These are phyloP conservation scores for Neospora caninum DNA, from an alignment of 169 alveolate genomes.

Conservation along the genomic window DNA sequence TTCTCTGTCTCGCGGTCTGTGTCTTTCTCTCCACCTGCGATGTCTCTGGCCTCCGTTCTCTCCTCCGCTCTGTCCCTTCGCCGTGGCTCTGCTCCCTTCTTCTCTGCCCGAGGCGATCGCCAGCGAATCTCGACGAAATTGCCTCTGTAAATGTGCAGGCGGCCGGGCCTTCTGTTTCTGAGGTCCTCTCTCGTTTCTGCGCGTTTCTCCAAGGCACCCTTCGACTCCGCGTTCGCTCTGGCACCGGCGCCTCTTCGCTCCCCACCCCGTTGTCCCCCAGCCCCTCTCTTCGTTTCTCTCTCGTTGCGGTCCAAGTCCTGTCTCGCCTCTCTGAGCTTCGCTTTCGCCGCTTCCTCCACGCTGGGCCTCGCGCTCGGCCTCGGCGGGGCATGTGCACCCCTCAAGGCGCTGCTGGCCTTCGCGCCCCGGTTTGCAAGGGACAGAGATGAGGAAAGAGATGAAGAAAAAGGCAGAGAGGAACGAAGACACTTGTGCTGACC, in stretches of 20 bases:
- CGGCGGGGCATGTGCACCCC: not conserved
- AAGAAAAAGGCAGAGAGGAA: not conserved
- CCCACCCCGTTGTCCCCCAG: not conserved
- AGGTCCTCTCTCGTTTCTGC: too few relatives aligned
- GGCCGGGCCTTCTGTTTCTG: too few relatives aligned
- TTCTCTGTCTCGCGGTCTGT: not conserved
- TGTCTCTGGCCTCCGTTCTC: not conserved
- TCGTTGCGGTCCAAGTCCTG: not conserved
- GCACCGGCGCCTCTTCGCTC: not conserved
- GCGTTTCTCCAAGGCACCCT: not conserved
- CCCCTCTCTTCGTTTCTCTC: not conserved
- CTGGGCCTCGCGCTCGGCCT: not conserved
- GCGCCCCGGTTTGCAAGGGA: not conserved
- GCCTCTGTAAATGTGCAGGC: conserved; percentile 6
- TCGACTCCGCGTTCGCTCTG: not conserved
- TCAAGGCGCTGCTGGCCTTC: too few relatives aligned
- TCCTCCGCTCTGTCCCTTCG: too few relatives aligned
- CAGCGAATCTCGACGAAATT: not conserved
- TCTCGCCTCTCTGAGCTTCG: not conserved
- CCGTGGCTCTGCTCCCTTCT: not conserved
- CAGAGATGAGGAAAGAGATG: not conserved
- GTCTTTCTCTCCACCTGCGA: not conserved
- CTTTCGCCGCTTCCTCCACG: not conserved
- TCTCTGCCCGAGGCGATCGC: not conserved
- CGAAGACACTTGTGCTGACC: not conserved